Evolutionary conservation across 192 early-diverging fungal species (phyloP), one percentile per base, ranked within the genome.

Genomic region (Glomus cerebriforme): DNA sequence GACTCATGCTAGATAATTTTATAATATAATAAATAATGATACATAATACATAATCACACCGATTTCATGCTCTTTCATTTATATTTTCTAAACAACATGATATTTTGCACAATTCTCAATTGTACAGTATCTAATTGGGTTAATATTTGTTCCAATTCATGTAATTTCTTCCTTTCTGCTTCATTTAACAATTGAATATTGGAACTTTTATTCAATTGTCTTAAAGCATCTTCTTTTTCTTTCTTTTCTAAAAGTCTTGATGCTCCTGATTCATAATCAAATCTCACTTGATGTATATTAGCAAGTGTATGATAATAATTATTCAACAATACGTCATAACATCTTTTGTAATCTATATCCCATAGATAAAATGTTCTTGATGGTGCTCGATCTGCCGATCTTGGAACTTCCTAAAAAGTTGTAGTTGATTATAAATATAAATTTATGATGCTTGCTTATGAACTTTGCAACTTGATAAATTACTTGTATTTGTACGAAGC

Each of bases 341-440:
- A 59, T 35, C 8, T 75, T 22, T 75, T 32, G 31, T 58, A 58
- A 31, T 75, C 84, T 32, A 92, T 85, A 59, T 89, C 89, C 88
- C 91, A 93, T 39, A 95, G 85, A 63, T 92, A 93, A 78, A 89
- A 90, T 39, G 90, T 93, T 80, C 92, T 88, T 75, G 91, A 91
- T 9, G 93, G 93, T 10, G 91, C 86, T 77, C 92, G 90, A 73
- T 95, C 93, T 2, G 89, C 86, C 0, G 91, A 85, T 68, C 89
- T 88, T 43, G 93, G 92, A 49, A 95, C 89, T 81, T 95, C 93
- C 58, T 91, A 76, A 49, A 73, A 69, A 43, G 81, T 86, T 45
- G 80, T 87, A 58, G 58, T 73, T 43, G 81, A 60, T 17, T 32
- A 70, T 32, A 74, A 1, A 67, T 8, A 60, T 26, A 58, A 59